Base-by-base conservation (phyloP, 768 basidiomycete species). In the Termitomyces sp. region DNA sequence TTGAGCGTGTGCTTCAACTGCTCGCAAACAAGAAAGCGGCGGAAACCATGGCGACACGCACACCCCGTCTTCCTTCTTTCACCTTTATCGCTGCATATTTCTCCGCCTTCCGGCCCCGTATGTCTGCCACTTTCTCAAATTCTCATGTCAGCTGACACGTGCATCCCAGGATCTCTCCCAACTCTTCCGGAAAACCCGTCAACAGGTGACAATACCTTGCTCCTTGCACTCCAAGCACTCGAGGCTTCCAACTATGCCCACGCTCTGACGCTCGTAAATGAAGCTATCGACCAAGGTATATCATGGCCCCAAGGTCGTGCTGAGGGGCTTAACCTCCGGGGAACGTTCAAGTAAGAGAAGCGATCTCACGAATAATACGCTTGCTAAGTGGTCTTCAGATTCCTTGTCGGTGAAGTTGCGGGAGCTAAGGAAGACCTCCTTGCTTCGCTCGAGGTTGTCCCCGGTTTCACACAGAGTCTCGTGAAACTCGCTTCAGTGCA, bases 401-500 rank as follows among this genome's bases (percentile, higher is more conserved):
- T 98, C 85, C 79, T 99, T 54, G 87, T 88, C 59, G 88, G 87
- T 44, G 90, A 98, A 64, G 83, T 94, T 28, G 72, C 77, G 2
- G 90, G 88, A 9, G 95, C 95, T 47, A 91, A 94, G 69, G 79
- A 73, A 2, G 96, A 98, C 71, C 77, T 98, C 38, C 82, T 89
- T 48, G 84, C 88, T 66, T 89, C 89, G 48, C 77, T 96, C 56
- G 75, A 80, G 54, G 74, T 96, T 33, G 71, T 78, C 59, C 91
- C 82, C 14, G 76, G 75, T 46, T 85, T 87, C 66, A 93, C 93
- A 0, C 96, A 98, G 74, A 89, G 86, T 64, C 83, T 93, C 71
- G 95, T 99, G 65, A 99, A 99, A 82, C 87, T 98, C 61, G 97
- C 96, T 14, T 93, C 89, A 66, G 95, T 98, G 41, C 81, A 95